Percentiles rank a stretch among this genome's conserved stretches.
phyloP scores from a whole-genome alignment of 2,329 filamentous ascomycete genomes.

The Knoxdaviesia capensis region DNA sequence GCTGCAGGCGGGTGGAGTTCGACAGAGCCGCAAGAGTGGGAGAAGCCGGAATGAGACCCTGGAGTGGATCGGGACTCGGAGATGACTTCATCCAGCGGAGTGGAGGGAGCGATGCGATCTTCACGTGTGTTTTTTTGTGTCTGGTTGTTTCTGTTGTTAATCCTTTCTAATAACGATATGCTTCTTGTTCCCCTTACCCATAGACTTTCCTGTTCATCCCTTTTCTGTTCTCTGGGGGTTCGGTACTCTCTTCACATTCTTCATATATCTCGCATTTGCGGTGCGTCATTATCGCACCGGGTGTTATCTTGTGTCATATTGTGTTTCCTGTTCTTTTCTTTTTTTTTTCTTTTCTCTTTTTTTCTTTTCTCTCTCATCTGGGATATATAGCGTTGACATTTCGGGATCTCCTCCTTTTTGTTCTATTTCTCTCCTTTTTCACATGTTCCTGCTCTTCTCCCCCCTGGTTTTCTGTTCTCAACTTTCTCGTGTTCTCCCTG shows the following conservation, averaged over 20 bases:
- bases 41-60: too few relatives aligned
- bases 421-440: background rate
- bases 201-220: too few relatives aligned
- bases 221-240: background rate
- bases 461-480: background rate
- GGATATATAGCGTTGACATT: background rate
- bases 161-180: too few relatives aligned
- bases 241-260: background rate
- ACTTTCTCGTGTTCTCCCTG: background rate
- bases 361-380: background rate
- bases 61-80: too few relatives aligned
- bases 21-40: too few relatives aligned
- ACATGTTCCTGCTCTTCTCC: background rate
- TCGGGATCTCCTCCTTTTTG: background rate
- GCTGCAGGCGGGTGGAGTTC: too few relatives aligned
- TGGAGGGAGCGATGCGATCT: too few relatives aligned
- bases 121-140: too few relatives aligned
- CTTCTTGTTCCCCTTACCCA: too few relatives aligned
- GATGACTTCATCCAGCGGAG: too few relatives aligned
- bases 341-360: background rate
- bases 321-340: background rate
- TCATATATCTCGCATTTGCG: background rate
- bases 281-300: background rate
- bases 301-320: background rate
- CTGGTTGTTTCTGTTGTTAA: too few relatives aligned